These are phyloP conservation scores for Eurotiales sp. DNA, from an alignment of 2,329 filamentous ascomycete species.

Conservation along the genomic window DNA sequence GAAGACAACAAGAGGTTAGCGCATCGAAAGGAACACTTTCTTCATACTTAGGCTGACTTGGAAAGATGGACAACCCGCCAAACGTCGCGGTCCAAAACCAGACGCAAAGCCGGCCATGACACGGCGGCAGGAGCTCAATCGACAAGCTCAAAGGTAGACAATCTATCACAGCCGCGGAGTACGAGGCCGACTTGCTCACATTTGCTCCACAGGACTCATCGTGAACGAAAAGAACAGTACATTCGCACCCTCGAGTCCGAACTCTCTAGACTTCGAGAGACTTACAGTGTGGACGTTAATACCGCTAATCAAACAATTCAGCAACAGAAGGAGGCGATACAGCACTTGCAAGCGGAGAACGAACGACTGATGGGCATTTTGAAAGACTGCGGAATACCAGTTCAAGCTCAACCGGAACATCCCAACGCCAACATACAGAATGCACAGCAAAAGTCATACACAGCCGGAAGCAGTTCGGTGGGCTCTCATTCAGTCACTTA, in stretches of 20 bases:
- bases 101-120: conserved; percentile 94
- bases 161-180: conserved; percentile 4
- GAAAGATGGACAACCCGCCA: conserved; percentile 76
- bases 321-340: conserved; percentile 72
- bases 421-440: conserved; percentile 28
- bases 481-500: conserved; percentile 29
- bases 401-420: conserved; percentile 49
- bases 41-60: conserved; percentile 11
- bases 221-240: conserved; percentile 93
- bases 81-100: conserved; percentile 89
- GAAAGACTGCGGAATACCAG: conserved; percentile 54
- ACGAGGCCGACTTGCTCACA: conserved; percentile 20
- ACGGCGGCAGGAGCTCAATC: conserved; percentile 85
- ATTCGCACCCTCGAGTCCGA: conserved; percentile 92
- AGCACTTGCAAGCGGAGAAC: conserved; percentile 74
- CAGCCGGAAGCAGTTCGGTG: conserved; percentile 31
- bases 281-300: conserved; percentile 63
- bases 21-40: neutral
- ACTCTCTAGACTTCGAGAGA: conserved; percentile 79
- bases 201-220: conserved; percentile 68
- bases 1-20: conserved; percentile 69
- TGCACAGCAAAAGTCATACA: neutral
- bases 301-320: conserved; percentile 42
- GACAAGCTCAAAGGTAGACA: conserved; percentile 84
- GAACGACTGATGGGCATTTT: conserved; percentile 65